phyloP scores from a whole-genome alignment of 2,329 filamentous ascomycete species.

The Penicillium sp. region DNA sequence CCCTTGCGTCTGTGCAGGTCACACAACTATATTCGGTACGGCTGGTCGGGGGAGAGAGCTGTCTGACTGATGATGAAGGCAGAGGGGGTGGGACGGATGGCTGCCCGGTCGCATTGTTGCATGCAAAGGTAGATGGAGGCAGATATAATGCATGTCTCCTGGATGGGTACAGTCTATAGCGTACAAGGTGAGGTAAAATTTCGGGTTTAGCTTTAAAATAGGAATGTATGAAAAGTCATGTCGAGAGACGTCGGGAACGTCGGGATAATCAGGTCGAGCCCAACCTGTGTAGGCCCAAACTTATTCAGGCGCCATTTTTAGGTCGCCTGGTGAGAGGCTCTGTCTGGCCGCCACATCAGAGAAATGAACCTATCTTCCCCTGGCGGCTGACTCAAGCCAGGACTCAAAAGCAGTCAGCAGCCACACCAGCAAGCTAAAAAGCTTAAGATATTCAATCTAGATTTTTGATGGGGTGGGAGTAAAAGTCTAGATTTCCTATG shows the following conservation, averaged over 20 bases:
- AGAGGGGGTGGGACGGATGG: constrained; percentile 16
- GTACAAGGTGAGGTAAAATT: background rate
- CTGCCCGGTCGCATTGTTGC: constrained; percentile 21
- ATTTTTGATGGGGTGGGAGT: constrained; percentile 3
- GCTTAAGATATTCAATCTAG: background rate
- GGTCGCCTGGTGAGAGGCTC: background rate
- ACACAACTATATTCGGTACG: constrained; percentile 29
- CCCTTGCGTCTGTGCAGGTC: constrained; percentile 27
- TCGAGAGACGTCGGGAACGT: background rate
- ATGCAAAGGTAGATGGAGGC: constrained; percentile 7
- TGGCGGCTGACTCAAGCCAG: background rate
- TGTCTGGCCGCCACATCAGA: background rate
- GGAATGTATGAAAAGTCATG: background rate
- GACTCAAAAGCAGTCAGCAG: constrained; percentile 1
- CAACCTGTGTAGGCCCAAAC: background rate
- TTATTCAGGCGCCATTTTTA: background rate
- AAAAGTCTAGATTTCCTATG: background rate
- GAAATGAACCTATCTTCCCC: background rate
- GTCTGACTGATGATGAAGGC: constrained; percentile 17
- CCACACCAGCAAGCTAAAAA: constrained; percentile 6
- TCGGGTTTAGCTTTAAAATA: background rate
- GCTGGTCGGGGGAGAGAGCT: constrained; percentile 13
- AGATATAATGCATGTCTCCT: background rate
- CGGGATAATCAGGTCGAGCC: background rate
- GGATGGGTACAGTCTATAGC: background rate